Conservation (phyloP, 2,329 filamentous ascomycete species). For the Botrytis tulipae region DNA sequence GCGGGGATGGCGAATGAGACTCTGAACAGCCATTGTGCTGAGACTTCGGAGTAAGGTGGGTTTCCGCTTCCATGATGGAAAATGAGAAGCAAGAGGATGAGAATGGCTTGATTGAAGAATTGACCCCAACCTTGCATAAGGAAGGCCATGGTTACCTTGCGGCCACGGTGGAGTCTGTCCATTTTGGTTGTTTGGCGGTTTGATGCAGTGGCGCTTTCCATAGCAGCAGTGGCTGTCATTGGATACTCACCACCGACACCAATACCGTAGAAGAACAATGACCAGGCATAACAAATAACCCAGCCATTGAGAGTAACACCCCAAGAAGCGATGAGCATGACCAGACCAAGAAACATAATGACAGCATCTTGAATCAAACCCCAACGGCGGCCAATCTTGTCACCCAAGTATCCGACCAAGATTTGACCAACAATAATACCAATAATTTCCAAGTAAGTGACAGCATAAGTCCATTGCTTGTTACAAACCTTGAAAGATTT, state of each 20-base stretch:
- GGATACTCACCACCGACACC: constrained; percentile 86
- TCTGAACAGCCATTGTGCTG: constrained; percentile 87
- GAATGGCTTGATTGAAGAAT: constrained; percentile 85
- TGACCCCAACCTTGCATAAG: constrained; percentile 99
- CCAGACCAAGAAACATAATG: constrained; percentile 90
- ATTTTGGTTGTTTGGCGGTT: constrained; percentile 87
- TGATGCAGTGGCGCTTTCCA: constrained; percentile 84
- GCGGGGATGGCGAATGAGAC: constrained; percentile 90
- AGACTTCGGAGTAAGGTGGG: constrained; percentile 73
- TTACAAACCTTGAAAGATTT: constrained; percentile 61
- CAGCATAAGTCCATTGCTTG: constrained; percentile 75
- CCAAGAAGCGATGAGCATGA: constrained; percentile 92
- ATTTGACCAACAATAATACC: constrained; percentile 96
- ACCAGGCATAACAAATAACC: constrained; percentile 97
- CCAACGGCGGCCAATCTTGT: constrained; percentile 84
- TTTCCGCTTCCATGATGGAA: constrained; percentile 65
- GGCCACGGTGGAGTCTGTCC: constrained; percentile 90
- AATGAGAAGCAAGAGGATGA: constrained; percentile 82
- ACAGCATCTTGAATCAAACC: constrained; percentile 92
- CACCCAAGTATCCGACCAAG: constrained; percentile 75
- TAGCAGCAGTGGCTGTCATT: constrained; percentile 92
- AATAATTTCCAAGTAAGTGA: constrained; percentile 88
- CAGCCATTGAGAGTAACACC: constrained; percentile 83
- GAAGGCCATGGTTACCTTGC: constrained; percentile 93
- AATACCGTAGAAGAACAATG: constrained; percentile 84